These are phyloP conservation scores for Sclerotinia glacialis DNA, from an alignment of 2,329 filamentous ascomycete genomes.

Conservation along the genomic window DNA sequence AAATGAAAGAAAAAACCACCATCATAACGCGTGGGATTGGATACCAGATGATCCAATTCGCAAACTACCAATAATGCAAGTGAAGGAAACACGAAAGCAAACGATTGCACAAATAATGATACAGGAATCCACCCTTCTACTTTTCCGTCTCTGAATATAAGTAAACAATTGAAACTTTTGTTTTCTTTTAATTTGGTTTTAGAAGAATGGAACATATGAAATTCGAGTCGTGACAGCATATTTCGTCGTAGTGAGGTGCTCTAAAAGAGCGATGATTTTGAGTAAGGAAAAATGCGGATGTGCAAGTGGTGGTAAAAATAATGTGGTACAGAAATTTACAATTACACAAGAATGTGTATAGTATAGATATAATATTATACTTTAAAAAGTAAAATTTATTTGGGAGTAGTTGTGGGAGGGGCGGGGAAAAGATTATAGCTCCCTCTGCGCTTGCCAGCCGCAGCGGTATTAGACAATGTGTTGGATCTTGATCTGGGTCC, in stretches of 20 bases:
- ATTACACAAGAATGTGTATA: constrained; percentile 11
- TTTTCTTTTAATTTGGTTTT: constrained; percentile 7
- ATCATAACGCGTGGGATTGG: constrained; percentile 16
- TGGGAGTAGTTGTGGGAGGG: background rate
- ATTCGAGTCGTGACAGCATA: constrained; percentile 17
- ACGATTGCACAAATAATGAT: constrained; percentile 5
- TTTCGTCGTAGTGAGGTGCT: constrained; percentile 8
- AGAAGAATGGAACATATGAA: constrained; percentile 6
- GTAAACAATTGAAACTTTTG: constrained; percentile 3
- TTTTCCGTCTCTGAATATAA: background rate
- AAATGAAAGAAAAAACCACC: background rate
- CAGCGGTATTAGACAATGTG: constrained; percentile 25
- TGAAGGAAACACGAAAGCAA: constrained; percentile 2
- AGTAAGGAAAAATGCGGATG: constrained; percentile 13
- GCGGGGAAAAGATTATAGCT: constrained; percentile 37
- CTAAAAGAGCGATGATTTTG: background rate
- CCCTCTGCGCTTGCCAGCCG: constrained; percentile 30
- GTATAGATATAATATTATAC: constrained; percentile 22
- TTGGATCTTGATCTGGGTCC: constrained; percentile 27
- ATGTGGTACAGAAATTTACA: constrained; percentile 7
- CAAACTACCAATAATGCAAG: constrained; percentile 20
- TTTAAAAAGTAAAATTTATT: constrained; percentile 20
- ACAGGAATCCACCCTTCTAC: constrained; percentile 11
- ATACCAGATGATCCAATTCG: background rate
- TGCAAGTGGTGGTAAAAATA: constrained; percentile 1